phyloP scores from a whole-genome alignment of 208 protist species.

The Trichomonas tenax region DNA sequence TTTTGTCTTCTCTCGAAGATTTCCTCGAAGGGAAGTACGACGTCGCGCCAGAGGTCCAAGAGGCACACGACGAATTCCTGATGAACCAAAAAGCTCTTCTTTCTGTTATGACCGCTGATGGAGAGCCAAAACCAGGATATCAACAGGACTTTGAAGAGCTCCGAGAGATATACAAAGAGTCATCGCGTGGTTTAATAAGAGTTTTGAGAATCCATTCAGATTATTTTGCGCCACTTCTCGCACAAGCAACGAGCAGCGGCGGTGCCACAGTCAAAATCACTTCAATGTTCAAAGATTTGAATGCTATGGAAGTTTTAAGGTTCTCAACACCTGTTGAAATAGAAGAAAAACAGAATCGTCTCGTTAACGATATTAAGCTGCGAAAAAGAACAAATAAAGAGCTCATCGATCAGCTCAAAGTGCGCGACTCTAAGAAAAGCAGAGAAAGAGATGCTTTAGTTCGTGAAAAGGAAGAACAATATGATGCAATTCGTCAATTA shows the following conservation, averaged over 20 bases:
- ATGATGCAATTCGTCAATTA: background rate
- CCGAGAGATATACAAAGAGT: background rate
- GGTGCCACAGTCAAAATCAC: background rate
- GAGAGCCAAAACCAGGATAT: background rate
- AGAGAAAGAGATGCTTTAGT: background rate
- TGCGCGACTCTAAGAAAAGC: background rate
- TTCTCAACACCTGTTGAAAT: slow-evolving; percentile 12
- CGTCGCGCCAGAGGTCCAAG: background rate
- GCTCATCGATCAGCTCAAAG: background rate
- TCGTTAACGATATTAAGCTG: background rate
- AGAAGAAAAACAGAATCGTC: background rate
- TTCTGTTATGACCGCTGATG: background rate
- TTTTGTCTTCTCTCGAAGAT: background rate
- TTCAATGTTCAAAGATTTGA: background rate
- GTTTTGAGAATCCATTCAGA: background rate
- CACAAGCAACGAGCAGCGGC: background rate
- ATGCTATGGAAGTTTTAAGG: background rate
- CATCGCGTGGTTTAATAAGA: background rate
- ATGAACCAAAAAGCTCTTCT: background rate
- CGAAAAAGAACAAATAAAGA: background rate
- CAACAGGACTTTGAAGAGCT: background rate
- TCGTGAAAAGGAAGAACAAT: background rate
- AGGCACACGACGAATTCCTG: background rate
- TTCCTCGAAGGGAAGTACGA: background rate
- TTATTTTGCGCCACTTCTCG: background rate